Percentiles rank a stretch among this genome's conserved stretches.
phyloP scores from a whole-genome alignment of 192 early-diverging fungal genomes.

The Gryganskiella cystojenkinii region DNA sequence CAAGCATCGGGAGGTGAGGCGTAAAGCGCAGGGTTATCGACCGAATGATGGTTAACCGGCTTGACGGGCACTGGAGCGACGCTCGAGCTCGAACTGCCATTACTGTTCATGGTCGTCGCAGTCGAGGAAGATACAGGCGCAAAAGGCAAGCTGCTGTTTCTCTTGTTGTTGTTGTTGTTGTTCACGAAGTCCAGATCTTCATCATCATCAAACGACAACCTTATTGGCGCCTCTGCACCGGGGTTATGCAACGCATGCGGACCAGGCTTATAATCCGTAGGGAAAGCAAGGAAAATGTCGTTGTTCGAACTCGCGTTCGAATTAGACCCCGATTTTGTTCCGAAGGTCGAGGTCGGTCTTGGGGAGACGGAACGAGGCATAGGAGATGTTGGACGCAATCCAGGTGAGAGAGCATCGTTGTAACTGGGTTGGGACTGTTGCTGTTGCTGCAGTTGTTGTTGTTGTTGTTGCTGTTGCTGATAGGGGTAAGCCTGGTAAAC shows the following conservation, averaged over 20 bases:
- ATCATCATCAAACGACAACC: constrained; percentile 23
- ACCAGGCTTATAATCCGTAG: constrained; percentile 16
- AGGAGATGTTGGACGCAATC: not conserved
- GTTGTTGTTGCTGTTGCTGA: constrained; percentile 4
- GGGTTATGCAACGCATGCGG: constrained; percentile 42
- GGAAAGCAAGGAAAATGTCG: not conserved
- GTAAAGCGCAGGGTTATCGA: constrained; percentile 18
- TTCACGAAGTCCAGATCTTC: not conserved
- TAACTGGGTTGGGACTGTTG: constrained; percentile 12
- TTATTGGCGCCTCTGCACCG: constrained; percentile 17
- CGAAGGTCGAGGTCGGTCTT: not conserved
- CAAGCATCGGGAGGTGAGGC: constrained; percentile 38
- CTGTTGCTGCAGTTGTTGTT: constrained; percentile 20
- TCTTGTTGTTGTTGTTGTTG: too few relatives aligned
- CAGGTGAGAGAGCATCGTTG: too few relatives aligned
- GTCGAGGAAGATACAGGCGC: not conserved
- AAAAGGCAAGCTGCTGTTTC: too few relatives aligned
- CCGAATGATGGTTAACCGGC: too few relatives aligned
- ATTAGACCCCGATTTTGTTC: not conserved
- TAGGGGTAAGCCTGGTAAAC: not conserved
- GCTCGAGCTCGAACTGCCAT: too few relatives aligned
- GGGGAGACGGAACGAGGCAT: too few relatives aligned
- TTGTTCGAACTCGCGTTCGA: not conserved
- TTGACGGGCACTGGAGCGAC: not conserved
- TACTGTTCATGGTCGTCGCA: not conserved